Conservation (phyloP, 2,329 filamentous ascomycete species). For the Ophiobolus disseminans region DNA sequence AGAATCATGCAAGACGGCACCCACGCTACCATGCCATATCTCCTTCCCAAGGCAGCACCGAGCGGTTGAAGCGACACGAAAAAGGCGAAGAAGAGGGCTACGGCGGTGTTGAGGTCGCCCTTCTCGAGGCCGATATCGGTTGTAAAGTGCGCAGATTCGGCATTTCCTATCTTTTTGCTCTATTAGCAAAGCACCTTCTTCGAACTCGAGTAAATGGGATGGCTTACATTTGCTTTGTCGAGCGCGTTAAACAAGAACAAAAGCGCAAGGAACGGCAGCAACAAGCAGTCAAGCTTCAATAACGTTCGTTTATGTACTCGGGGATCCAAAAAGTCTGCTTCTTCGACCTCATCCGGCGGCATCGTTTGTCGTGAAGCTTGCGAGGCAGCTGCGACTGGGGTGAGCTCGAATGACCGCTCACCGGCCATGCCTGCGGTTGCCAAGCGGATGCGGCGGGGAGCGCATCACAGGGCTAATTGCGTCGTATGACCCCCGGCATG, state of each 20-base stretch:
- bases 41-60: conserved; percentile 64
- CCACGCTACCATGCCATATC: conserved; percentile 63
- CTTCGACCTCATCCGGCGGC: conserved; percentile 15
- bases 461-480: conserved; percentile 15
- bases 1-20: conserved; percentile 65
- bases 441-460: conserved; percentile 15
- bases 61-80: conserved; percentile 66
- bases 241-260: conserved; percentile 62
- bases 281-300: conserved; percentile 58
- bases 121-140: conserved; percentile 60
- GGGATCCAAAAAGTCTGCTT: conserved; percentile 1
- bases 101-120: conserved; percentile 63
- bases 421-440: conserved; percentile 20
- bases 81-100: conserved; percentile 65
- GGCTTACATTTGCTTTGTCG: conserved; percentile 57
- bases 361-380: conserved; percentile 12
- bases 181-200: background rate
- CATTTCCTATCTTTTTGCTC: conserved; percentile 56
- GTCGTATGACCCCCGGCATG: conserved; percentile 2
- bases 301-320: conserved; percentile 48
- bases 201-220: background rate
- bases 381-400: conserved; percentile 5
- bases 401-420: conserved; percentile 17
- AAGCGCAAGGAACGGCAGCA: conserved; percentile 60
- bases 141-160: conserved; percentile 66